A percentile compares a stretch with the other conserved stretches of the same genome.
Evolutionary conservation across 1,139 yeast genomes (phyloP).

Genomic region (Yamadazyma atmosphaerica): DNA sequence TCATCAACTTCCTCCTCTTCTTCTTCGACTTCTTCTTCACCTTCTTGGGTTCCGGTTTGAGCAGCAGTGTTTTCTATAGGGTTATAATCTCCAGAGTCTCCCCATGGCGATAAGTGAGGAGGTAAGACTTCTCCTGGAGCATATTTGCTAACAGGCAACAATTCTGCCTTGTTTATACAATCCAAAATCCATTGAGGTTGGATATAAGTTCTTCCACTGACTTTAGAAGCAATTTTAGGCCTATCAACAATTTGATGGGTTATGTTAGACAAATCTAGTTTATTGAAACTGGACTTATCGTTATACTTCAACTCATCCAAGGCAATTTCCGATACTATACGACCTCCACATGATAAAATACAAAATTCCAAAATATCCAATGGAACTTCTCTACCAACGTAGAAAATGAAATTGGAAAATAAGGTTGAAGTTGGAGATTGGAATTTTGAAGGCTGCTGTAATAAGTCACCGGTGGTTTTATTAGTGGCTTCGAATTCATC

Average conservation of each 20-base stretch:
- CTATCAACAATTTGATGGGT: constrained; percentile 96
- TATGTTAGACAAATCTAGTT: constrained; percentile 63
- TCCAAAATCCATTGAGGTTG: constrained; percentile 99
- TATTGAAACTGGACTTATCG: constrained; percentile 38
- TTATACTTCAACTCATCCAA: constrained; percentile 66
- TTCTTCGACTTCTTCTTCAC: constrained; percentile 22
- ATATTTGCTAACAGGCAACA: constrained; percentile 75
- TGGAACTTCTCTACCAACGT: constrained; percentile 94
- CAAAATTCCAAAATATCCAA: constrained; percentile 87
- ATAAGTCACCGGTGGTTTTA: constrained; percentile 70
- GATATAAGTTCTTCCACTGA: constrained; percentile 88
- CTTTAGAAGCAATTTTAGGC: constrained; percentile 74
- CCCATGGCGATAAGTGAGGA: constrained; percentile 99
- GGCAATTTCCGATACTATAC: constrained; percentile 81
- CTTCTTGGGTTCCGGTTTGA: constrained; percentile 35
- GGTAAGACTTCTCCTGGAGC: constrained; percentile 95
- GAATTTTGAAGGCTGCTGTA: constrained; percentile 75
- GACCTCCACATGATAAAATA: constrained; percentile 85
- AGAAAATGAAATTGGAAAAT: constrained; percentile 76
- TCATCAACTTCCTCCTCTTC: constrained; percentile 41
- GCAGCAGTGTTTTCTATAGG: constrained; percentile 39
- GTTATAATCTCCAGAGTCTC: constrained; percentile 87
- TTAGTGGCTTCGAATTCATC: constrained; percentile 70
- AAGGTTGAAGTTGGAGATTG: constrained; percentile 61
- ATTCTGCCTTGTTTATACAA: constrained; percentile 73